Evolutionary conservation across 805 yeast species (phyloP).

Genomic region (Ogataea dorogensis): DNA sequence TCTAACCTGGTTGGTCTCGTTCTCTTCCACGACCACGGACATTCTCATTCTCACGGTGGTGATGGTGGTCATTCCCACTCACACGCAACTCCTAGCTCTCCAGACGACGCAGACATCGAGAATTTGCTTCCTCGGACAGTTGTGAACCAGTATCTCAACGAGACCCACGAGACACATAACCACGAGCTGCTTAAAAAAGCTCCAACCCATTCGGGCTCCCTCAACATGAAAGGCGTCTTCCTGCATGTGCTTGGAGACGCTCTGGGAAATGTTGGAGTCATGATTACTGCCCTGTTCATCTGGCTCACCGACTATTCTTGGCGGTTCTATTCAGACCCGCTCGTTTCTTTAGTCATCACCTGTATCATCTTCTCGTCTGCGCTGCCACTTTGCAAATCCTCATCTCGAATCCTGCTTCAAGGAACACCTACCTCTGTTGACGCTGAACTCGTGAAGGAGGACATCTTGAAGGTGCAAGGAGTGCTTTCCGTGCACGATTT

Average conservation of each 20-base stretch:
- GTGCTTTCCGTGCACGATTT: slow-evolving; percentile 89
- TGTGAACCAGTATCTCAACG: slow-evolving; percentile 8
- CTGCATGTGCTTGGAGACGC: slow-evolving; percentile 96
- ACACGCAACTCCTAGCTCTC: slow-evolving; percentile 6
- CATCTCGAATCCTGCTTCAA: slow-evolving; percentile 85
- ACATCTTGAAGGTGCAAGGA: slow-evolving; percentile 65
- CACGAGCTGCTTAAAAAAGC: slow-evolving; percentile 22
- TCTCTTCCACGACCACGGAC: slow-evolving; percentile 86
- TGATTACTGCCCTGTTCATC: slow-evolving; percentile 81
- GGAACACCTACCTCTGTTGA: slow-evolving; percentile 88
- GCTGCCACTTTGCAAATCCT: slow-evolving; percentile 79
- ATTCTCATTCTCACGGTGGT: slow-evolving; percentile 30
- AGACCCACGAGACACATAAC: slow-evolving; percentile 25
- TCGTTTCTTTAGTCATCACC: slow-evolving; percentile 82
- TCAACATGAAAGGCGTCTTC: slow-evolving; percentile 97
- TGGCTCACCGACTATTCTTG: slow-evolving; percentile 92
- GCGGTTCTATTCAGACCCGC: slow-evolving; percentile 84
- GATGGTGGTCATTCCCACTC: slow-evolving; percentile 24
- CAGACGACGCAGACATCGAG: slow-evolving; percentile 27
- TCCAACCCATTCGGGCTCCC: slow-evolving; percentile 47
- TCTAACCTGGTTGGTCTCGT: slow-evolving; percentile 83
- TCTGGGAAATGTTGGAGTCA: slow-evolving; percentile 91
- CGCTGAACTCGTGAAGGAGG: slow-evolving; percentile 68
- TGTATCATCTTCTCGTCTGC: slow-evolving; percentile 88
- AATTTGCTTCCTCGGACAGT: slow-evolving; percentile 31